Evolutionary conservation across 179 eudicot genomes (phyloP).

Genomic region (Beta lomatogona): DNA sequence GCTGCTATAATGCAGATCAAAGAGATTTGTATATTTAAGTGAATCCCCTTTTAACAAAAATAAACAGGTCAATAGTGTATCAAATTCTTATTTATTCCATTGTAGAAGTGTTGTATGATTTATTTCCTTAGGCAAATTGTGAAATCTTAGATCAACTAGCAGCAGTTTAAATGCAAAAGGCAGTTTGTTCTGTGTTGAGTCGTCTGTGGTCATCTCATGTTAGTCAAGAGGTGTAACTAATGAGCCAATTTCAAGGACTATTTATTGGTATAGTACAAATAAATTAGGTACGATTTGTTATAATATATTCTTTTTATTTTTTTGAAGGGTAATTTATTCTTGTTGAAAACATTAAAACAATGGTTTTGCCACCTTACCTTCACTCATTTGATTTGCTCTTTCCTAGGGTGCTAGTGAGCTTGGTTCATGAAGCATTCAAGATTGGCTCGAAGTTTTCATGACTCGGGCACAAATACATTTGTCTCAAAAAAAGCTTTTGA

Average conservation of each 20-base stretch:
- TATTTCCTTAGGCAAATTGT: conserved; percentile 1
- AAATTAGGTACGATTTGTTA: neutral
- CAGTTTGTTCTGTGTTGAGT: neutral
- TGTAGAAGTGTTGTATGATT: neutral
- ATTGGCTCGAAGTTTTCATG: too few relatives aligned
- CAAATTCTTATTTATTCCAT: conserved; percentile 16
- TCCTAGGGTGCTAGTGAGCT: too few relatives aligned
- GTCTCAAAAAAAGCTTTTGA: too few relatives aligned
- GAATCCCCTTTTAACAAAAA: conserved; percentile 16
- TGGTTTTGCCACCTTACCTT: too few relatives aligned
- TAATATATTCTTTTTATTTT: too few relatives aligned
- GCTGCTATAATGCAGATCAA: neutral
- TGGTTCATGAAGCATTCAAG: too few relatives aligned
- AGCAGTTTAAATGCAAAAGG: neutral
- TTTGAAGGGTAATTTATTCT: too few relatives aligned
- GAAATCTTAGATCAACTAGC: conserved; percentile 1
- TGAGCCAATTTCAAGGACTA: neutral
- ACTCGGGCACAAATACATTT: too few relatives aligned
- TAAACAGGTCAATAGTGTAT: conserved; percentile 25
- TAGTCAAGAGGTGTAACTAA: conserved; percentile 5
- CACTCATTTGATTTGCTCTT: too few relatives aligned
- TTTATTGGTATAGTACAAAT: conserved; percentile 7
- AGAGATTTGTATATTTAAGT: conserved; percentile 30
- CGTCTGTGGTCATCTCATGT: neutral
- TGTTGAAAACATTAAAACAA: too few relatives aligned